These are phyloP conservation scores for Candida cerambycidarum DNA, from an alignment of 805 yeast species.

Conservation along the genomic window DNA sequence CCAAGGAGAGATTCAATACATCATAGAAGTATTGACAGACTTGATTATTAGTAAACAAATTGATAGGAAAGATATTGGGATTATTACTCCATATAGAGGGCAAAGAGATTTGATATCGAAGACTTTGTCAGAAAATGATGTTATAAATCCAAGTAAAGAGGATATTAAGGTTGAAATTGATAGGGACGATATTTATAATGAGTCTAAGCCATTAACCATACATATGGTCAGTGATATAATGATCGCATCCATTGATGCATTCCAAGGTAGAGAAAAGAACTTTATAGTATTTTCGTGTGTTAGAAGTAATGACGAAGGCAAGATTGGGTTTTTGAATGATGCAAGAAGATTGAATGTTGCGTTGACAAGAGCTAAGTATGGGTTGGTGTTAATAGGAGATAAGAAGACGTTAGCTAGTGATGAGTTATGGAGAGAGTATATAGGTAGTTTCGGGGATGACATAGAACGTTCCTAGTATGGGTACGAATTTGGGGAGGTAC, in stretches of 20 bases:
- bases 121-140: constrained; percentile 45
- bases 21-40: constrained; percentile 48
- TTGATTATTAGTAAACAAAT: constrained; percentile 57
- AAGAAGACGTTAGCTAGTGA: constrained; percentile 46
- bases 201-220: constrained; percentile 47
- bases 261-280: constrained; percentile 60
- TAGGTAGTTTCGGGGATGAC: constrained; percentile 40
- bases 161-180: constrained; percentile 55
- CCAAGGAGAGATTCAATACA: constrained; percentile 48
- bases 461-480: no score
- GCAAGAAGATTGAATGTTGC: constrained; percentile 89
- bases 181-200: constrained; percentile 55
- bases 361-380: constrained; percentile 82
- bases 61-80: constrained; percentile 52
- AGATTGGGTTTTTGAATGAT: constrained; percentile 81
- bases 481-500: no score
- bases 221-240: constrained; percentile 46
- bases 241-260: constrained; percentile 63
- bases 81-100: constrained; percentile 76
- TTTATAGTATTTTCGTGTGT: constrained; percentile 53
- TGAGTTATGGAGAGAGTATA: constrained; percentile 53
- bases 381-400: constrained; percentile 52
- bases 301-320: constrained; percentile 66
- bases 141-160: constrained; percentile 55
- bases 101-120: constrained; percentile 65